Evolutionary conservation across 345 rosid genomes (phyloP), one percentile per base, ranked within the genome.

Genomic region (Crucihimalaya himalaica): DNA sequence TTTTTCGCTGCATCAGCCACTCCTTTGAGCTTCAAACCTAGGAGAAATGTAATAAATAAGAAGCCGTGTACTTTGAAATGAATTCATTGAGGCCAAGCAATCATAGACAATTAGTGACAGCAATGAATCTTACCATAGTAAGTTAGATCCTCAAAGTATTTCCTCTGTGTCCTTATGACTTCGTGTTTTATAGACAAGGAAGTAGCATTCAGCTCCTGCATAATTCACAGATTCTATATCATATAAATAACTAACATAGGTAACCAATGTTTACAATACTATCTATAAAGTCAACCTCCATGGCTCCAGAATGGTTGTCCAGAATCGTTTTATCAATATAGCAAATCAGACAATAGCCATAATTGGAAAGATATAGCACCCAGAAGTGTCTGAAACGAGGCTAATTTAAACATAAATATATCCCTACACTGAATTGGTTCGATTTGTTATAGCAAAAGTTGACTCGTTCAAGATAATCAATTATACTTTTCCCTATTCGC

Each of bases 1-100:
- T 84, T 90, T 78, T 85, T 85, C 2, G 99, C 94, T 78, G 96
- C 97, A 76, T 92, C 89, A 55, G 78, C 84, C 60, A 95, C 78
- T 75, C 88, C 91, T 83, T 84, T 88, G 72, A 95, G 91, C 84
- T 86, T 92, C 68, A 78, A 58, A 58, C 96, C 99, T 95, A 64
- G 42, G 20, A 71, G 65, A 65, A 66, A 14, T 15, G 18, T 35
- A 13, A 50, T 18, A 60, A 66, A 21, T 40, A 23, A 64, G 57
- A 78, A 65, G 21, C 23, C 19, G 31, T n/a, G 52, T 21, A 64
- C 62, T 50, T 64, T 14, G 52, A n/a, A 70, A 54, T 47, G 31
- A 53, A 79, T 56, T 47, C 62, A 68, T n/a, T 61, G 32, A 68
- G 21, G 42, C 9, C 21, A 81, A 70, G 50, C 16, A 46, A 73